Percentiles rank a stretch among this genome's conserved stretches.
Conservation (phyloP, 192 early-diverging fungal species). For the Backusella westeae region DNA sequence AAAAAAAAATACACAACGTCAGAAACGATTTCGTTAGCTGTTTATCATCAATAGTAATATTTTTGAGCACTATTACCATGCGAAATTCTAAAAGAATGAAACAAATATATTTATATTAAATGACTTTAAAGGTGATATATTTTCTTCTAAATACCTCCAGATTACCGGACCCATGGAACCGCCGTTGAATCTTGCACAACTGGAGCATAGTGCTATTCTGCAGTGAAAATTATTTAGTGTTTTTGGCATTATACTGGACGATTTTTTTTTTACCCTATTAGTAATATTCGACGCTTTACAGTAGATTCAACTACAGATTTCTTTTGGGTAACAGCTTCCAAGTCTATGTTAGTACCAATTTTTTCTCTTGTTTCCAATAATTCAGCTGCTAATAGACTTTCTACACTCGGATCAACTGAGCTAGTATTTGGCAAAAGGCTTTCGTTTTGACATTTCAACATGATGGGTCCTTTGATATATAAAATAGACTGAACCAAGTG, state of each 20-base stretch:
- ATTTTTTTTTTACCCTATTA: neutral
- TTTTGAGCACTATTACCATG: neutral
- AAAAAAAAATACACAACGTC: neutral
- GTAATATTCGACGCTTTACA: neutral
- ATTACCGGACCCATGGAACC: neutral
- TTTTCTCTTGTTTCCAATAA: neutral
- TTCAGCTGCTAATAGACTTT: neutral
- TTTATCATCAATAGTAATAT: neutral
- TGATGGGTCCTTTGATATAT: neutral
- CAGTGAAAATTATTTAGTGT: neutral
- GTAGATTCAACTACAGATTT: neutral
- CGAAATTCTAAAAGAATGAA: neutral
- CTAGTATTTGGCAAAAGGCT: neutral
- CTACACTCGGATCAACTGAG: neutral
- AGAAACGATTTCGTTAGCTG: too few relatives aligned
- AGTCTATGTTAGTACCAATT: neutral
- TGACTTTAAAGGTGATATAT: neutral
- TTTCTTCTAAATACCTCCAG: neutral
- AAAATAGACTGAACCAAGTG: neutral
- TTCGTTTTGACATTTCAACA: neutral
- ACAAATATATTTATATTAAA: neutral
- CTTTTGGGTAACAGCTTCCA: neutral
- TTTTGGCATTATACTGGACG: neutral
- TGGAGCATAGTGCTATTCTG: neutral
- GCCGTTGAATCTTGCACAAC: neutral